These are phyloP conservation scores for Fraxinus paxiana DNA, from an alignment of 305 asterid genomes.

Conservation along the genomic window DNA sequence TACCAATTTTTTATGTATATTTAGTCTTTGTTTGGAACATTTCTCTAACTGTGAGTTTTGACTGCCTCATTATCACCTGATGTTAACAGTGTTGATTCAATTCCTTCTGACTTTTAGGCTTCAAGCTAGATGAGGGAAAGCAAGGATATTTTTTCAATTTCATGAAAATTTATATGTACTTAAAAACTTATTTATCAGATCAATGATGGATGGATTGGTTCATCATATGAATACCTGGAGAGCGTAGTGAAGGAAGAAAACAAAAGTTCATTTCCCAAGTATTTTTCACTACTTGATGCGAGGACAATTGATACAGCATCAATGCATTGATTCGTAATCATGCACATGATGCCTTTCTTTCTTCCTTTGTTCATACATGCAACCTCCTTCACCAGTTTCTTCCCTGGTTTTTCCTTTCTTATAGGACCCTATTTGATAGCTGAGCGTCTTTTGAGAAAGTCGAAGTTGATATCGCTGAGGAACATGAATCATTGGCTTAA, in stretches of 20 bases:
- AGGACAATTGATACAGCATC: slow-evolving; percentile 7
- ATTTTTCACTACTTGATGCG: not conserved
- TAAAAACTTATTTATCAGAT: slow-evolving; percentile 10
- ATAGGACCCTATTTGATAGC: not conserved
- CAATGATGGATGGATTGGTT: slow-evolving; percentile 16
- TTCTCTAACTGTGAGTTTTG: not conserved
- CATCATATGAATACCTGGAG: not conserved
- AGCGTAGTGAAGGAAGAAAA: not conserved
- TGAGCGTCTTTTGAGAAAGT: not conserved
- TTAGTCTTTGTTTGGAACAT: not conserved
- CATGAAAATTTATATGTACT: not conserved
- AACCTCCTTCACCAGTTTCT: slow-evolving; percentile 16
- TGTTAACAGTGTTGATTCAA: slow-evolving; percentile 1
- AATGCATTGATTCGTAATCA: not conserved
- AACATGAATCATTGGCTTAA: not conserved
- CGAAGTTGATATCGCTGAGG: not conserved
- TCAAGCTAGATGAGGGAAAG: slow-evolving; percentile 17
- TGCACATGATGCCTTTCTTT: slow-evolving; percentile 12
- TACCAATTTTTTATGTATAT: slow-evolving; percentile 5
- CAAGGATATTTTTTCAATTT: slow-evolving; percentile 11
- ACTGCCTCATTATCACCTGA: not conserved
- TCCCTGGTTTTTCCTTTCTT: not conserved
- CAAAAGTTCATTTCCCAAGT: not conserved
- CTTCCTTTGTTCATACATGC: not conserved
- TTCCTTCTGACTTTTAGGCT: slow-evolving; percentile 17